phyloP scores from a whole-genome alignment of 2,329 filamentous ascomycete species.

The Stemphylium lycopersici region DNA sequence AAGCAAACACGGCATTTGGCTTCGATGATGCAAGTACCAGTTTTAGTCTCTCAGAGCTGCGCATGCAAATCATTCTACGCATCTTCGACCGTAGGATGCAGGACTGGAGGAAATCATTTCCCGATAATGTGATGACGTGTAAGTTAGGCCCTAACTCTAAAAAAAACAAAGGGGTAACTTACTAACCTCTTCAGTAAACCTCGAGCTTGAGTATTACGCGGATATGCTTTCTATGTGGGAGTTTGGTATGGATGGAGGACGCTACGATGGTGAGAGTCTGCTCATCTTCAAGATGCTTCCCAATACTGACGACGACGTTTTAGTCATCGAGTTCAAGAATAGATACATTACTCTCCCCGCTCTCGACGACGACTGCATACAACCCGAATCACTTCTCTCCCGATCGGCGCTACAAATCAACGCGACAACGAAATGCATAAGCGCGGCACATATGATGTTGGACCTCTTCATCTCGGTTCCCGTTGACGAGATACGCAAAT shows the following conservation, averaged over 20 bases:
- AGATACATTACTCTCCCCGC: slow-evolving; percentile 43
- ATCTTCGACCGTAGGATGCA: slow-evolving; percentile 47
- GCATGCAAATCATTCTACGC: slow-evolving; percentile 44
- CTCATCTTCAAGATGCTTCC: background rate
- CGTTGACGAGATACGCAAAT: slow-evolving; percentile 28
- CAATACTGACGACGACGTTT: background rate
- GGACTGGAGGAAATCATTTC: slow-evolving; percentile 43
- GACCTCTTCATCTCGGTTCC: slow-evolving; percentile 37
- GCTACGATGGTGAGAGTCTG: slow-evolving; percentile 30
- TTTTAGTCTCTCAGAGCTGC: slow-evolving; percentile 44
- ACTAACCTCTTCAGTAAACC: slow-evolving; percentile 12
- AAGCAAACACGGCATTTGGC: slow-evolving; percentile 46
- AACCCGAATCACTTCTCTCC: slow-evolving; percentile 42
- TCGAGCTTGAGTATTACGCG: slow-evolving; percentile 41
- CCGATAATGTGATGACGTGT: slow-evolving; percentile 40
- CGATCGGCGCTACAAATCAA: slow-evolving; percentile 45
- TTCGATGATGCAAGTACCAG: slow-evolving; percentile 48
- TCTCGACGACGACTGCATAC: slow-evolving; percentile 40
- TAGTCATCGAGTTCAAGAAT: slow-evolving; percentile 43
- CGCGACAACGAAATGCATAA: slow-evolving; percentile 44
- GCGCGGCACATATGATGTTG: slow-evolving; percentile 39
- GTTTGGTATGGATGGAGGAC: slow-evolving; percentile 47
- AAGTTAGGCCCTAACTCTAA: slow-evolving; percentile 4
- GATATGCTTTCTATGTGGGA: slow-evolving; percentile 47
- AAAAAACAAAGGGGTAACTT: background rate